Conservation (phyloP, 176 grass and related monocot species). For the Eragrostis nindensis region DNA sequence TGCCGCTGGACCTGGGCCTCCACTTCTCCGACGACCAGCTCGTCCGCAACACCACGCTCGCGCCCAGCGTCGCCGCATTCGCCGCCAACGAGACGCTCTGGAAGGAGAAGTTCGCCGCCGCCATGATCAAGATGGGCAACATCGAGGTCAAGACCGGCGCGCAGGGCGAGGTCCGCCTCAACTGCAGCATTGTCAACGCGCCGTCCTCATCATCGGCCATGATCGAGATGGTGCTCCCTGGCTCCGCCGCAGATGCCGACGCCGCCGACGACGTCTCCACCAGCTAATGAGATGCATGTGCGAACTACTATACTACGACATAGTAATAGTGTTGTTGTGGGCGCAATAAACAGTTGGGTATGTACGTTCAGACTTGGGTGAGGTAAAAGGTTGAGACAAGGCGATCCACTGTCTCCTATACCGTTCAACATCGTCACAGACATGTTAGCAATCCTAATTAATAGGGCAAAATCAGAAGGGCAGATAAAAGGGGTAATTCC, state of each 20-base stretch:
- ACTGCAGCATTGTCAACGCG: conserved; percentile 54
- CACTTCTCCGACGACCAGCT: conserved; percentile 66
- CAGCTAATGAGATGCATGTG: not conserved
- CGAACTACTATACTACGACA: too few relatives aligned
- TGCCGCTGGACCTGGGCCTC: conserved; percentile 57
- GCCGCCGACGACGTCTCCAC: not conserved
- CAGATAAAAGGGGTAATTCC: too few relatives aligned
- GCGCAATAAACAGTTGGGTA: too few relatives aligned
- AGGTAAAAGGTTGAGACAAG: too few relatives aligned
- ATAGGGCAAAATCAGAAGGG: too few relatives aligned
- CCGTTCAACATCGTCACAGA: too few relatives aligned
- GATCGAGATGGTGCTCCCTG: conserved; percentile 22
- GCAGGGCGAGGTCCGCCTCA: conserved; percentile 48
- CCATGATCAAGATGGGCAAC: conserved; percentile 67
- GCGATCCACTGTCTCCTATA: too few relatives aligned
- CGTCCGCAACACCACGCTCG: conserved; percentile 41
- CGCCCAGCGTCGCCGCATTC: not conserved
- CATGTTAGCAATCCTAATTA: too few relatives aligned
- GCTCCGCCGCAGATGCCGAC: too few relatives aligned
- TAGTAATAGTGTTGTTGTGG: too few relatives aligned
- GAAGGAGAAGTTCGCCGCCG: conserved; percentile 44
- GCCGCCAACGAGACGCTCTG: conserved; percentile 46
- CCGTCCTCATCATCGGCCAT: not conserved
- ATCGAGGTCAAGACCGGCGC: conserved; percentile 37
- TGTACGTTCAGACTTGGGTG: too few relatives aligned